Evolutionary conservation across 805 yeast species (phyloP).

Genomic region (Candida caryicola): DNA sequence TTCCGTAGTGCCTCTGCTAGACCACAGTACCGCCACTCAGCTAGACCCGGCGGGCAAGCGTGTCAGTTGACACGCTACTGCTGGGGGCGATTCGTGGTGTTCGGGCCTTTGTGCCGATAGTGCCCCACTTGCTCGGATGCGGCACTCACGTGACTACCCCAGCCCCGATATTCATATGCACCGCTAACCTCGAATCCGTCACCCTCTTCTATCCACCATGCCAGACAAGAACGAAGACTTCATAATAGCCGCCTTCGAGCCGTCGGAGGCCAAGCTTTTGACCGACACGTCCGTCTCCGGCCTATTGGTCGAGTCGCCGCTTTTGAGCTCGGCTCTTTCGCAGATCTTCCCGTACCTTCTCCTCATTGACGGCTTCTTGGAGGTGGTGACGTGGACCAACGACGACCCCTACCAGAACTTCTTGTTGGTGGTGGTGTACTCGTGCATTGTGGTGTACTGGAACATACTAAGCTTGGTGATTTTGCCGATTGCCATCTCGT

Average conservation of each 20-base stretch:
- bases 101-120: too few relatives aligned
- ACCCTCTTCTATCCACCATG: too few relatives aligned
- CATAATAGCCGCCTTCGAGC: slow-evolving; percentile 33
- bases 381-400: slow-evolving; percentile 55
- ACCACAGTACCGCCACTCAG: too few relatives aligned
- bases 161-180: neutral
- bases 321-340: slow-evolving; percentile 45
- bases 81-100: too few relatives aligned
- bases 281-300: slow-evolving; percentile 26
- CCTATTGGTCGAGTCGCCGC: slow-evolving; percentile 43
- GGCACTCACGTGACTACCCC: neutral
- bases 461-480: slow-evolving; percentile 27
- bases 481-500: slow-evolving; percentile 38
- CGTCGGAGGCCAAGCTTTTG: slow-evolving; percentile 34
- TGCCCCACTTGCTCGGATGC: too few relatives aligned
- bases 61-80: too few relatives aligned
- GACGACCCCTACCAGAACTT: slow-evolving; percentile 48
- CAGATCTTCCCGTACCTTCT: slow-evolving; percentile 48
- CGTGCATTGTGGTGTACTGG: slow-evolving; percentile 46
- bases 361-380: slow-evolving; percentile 42
- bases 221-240: slow-evolving; percentile 2
- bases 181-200: too few relatives aligned
- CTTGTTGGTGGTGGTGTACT: slow-evolving; percentile 36
- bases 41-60: too few relatives aligned
- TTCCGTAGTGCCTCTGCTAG: too few relatives aligned